Base-by-base conservation (phyloP, 2,329 filamentous ascomycete genomes). In the Aspergillus sojae region DNA sequence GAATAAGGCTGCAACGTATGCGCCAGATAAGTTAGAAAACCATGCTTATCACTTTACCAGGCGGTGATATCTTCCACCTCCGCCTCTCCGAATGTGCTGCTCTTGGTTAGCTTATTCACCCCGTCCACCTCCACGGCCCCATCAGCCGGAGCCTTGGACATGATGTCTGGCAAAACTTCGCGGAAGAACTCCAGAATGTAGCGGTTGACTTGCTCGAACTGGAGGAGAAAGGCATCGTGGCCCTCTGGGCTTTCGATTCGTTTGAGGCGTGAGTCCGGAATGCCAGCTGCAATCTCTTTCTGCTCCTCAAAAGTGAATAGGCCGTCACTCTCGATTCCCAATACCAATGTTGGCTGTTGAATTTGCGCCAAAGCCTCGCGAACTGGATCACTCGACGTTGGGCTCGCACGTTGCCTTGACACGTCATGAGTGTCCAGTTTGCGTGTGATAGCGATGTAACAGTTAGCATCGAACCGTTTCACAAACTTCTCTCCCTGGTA, bases 401-500 rank as follows among this genome's bases (percentile, higher is more conserved):
- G 69, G 23, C 77, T 71, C 21, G 80, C 82, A 5, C 94, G 90
- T 74, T 89, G 87, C 30, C 94, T 88, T 16, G 93, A 96, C 30
- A 99, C 88, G 76, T 99, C 95, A 78, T 99, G 95, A 0, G 95
- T 98, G 76, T 99, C 95, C 19, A 99, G 87, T 79, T 99, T 99
- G 72, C 95, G 91, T 5, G 95, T 98, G 79, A 99, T 97, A 69
- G 95, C 94, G 70, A 99, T 98, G 81, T 99, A 99, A 81, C 95
- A 99, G 78, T 99, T 99, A 72, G 93, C 92, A 78, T 99, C 95
- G 77, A 98, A 99, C 11, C 95, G 91, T 78, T 92, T 93, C 71
- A 98, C 95, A 72, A 99, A 99, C 78, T 99, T 99, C 71, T 90
- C 87, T 61, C 93, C 94, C 79, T 99, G 95, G 79, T 99, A 99